Evolutionary conservation across 176 grass and related monocot genomes (phyloP).

Genomic region (Pontederia paniculata): DNA sequence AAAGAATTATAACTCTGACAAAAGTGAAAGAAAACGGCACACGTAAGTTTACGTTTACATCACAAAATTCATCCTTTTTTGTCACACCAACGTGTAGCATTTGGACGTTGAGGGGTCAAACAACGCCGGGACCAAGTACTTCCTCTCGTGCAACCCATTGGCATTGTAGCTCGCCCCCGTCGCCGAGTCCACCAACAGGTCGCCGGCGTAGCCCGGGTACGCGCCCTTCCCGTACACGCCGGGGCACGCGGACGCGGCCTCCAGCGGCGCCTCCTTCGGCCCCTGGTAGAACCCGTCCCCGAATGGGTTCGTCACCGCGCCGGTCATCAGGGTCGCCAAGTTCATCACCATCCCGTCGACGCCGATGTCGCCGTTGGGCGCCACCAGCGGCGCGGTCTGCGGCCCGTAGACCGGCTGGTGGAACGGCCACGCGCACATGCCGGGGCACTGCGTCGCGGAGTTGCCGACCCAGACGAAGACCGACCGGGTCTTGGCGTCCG

Average conservation of each 20-base stretch:
- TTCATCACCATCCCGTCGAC: conserved; percentile 87
- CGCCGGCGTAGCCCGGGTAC: conserved; percentile 65
- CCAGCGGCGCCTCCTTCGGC: conserved; percentile 54
- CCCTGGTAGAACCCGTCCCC: conserved; percentile 77
- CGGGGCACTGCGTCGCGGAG: conserved; percentile 68
- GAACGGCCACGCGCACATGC: conserved; percentile 90
- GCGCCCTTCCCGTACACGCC: conserved; percentile 82
- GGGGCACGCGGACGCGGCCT: conserved; percentile 85
- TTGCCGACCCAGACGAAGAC: conserved; percentile 88
- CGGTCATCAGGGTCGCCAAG: conserved; percentile 71
- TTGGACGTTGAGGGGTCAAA: conserved; percentile 72
- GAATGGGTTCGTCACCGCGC: conserved; percentile 76
- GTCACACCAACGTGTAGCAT: conserved; percentile 53
- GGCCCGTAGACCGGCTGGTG: conserved; percentile 91
- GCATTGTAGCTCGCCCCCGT: conserved; percentile 77
- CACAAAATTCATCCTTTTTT: too few species aligned
- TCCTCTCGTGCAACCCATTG: conserved; percentile 55
- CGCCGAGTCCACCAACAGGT: conserved; percentile 42
- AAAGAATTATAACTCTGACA: too few species aligned
- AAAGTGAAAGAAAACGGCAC: too few species aligned
- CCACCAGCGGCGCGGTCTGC: conserved; percentile 51
- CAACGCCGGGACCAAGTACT: conserved; percentile 63
- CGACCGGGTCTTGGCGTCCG: conserved; percentile 24
- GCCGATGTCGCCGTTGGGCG: conserved; percentile 87
- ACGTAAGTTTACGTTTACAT: too few species aligned